These are phyloP conservation scores for Dactylella cylindrospora DNA, from an alignment of 2,329 filamentous ascomycete species.

Conservation along the genomic window DNA sequence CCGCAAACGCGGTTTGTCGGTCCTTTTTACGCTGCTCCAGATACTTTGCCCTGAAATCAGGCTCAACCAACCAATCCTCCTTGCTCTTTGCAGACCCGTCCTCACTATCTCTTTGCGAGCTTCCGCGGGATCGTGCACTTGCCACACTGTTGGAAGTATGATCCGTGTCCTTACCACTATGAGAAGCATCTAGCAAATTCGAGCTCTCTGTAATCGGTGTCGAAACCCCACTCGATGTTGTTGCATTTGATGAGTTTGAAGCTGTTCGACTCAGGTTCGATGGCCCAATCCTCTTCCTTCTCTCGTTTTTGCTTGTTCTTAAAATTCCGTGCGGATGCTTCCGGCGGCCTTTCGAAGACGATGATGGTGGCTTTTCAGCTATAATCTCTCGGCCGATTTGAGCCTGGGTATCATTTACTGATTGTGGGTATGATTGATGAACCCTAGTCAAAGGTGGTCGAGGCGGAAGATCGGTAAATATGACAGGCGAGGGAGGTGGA, in stretches of 20 bases:
- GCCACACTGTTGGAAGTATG: slow-evolving; percentile 17
- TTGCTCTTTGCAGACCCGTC: slow-evolving; percentile 38
- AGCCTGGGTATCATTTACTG: slow-evolving; percentile 28
- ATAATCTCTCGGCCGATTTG: slow-evolving; percentile 32
- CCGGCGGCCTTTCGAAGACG: not conserved
- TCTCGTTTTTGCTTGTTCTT: slow-evolving; percentile 17
- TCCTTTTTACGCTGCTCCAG: slow-evolving; percentile 46
- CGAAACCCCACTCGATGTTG: slow-evolving; percentile 30
- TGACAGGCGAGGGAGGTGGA: slow-evolving; percentile 34
- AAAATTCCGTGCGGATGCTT: slow-evolving; percentile 23
- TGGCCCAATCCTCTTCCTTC: slow-evolving; percentile 16
- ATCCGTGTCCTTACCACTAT: slow-evolving; percentile 30
- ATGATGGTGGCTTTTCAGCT: slow-evolving; percentile 7
- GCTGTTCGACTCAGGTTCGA: slow-evolving; percentile 23
- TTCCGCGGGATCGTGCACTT: slow-evolving; percentile 13
- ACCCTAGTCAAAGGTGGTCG: slow-evolving; percentile 25
- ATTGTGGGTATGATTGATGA: slow-evolving; percentile 39
- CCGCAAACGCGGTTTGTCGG: slow-evolving; percentile 25
- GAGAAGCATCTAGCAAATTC: slow-evolving; percentile 29
- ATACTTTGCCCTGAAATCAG: slow-evolving; percentile 48
- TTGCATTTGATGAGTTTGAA: slow-evolving; percentile 38
- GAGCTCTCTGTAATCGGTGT: slow-evolving; percentile 37
- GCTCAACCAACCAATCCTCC: slow-evolving; percentile 48
- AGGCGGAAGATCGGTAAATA: slow-evolving; percentile 14
- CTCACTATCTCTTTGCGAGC: slow-evolving; percentile 24